phyloP scores from a whole-genome alignment of 345 rosid genomes.

The Anacardium occidentale region DNA sequence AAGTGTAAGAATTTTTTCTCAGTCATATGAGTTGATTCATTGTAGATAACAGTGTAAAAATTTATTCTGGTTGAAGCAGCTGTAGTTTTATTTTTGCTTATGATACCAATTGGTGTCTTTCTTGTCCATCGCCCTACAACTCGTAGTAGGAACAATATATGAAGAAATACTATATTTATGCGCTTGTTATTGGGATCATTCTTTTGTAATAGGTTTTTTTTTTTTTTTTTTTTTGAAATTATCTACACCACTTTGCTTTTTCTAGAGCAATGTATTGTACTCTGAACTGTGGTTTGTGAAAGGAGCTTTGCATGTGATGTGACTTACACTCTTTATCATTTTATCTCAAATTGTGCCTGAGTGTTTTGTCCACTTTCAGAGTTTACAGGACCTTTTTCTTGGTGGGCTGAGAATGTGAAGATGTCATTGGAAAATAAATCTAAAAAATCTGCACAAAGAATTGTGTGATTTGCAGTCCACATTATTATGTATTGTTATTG shows the following conservation, averaged over 20 bases:
- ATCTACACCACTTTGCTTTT: neutral
- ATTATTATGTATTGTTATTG: neutral
- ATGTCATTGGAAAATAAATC: neutral
- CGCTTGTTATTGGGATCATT: neutral
- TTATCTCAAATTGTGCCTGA: neutral
- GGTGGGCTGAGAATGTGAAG: neutral
- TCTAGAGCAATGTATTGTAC: neutral
- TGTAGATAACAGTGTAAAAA: neutral
- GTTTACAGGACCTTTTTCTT: neutral
- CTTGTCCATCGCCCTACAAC: neutral
- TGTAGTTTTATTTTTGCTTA: neutral
- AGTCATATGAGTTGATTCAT: neutral
- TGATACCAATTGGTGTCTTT: neutral
- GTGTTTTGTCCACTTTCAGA: neutral
- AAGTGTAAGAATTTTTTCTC: constrained; percentile 73
- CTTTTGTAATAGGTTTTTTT: neutral
- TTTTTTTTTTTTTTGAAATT: neutral
- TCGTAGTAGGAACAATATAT: neutral
- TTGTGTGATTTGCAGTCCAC: neutral
- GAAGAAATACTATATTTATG: neutral
- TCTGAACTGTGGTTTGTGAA: neutral
- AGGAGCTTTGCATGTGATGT: neutral
- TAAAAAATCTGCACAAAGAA: neutral
- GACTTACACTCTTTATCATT: neutral
- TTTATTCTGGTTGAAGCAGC: neutral